Evolutionary conservation across 805 yeast species (phyloP).

Genomic region (Ogataea pini): DNA sequence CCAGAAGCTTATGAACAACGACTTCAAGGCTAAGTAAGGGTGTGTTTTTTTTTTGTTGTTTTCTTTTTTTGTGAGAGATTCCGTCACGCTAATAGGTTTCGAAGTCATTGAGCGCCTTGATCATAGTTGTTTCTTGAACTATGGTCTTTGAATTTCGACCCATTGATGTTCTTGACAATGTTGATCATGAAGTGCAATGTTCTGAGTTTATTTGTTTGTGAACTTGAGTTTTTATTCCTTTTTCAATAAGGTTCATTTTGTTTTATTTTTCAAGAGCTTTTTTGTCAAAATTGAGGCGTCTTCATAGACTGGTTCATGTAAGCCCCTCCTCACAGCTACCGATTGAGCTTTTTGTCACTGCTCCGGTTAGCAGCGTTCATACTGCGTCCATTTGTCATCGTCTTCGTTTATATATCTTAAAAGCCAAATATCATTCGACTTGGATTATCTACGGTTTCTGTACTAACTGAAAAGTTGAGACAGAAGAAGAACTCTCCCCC

Average conservation of each 20-base stretch:
- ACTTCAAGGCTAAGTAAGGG: neutral
- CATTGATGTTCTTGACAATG: neutral
- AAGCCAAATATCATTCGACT: neutral
- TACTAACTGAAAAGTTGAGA: no score
- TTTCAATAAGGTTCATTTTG: neutral
- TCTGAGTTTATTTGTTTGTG: neutral
- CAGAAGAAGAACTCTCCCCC: no score
- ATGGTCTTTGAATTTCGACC: neutral
- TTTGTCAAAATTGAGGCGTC: neutral
- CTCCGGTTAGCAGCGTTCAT: slow-evolving; percentile 1
- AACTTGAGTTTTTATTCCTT: neutral
- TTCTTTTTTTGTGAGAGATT: neutral
- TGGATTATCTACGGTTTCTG: neutral
- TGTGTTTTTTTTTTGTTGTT: no score
- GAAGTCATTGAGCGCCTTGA: neutral
- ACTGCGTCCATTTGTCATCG: neutral
- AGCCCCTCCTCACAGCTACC: slow-evolving; percentile 1
- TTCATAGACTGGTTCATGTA: neutral
- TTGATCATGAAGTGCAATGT: neutral
- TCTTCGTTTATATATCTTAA: neutral
- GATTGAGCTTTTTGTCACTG: slow-evolving; percentile 2
- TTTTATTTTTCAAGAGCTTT: neutral
- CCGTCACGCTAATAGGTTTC: neutral
- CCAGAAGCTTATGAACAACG: slow-evolving; percentile 22
- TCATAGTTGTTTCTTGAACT: no score